Conservation (phyloP, 1,284 basidiomycete species). For the Ganoderma sinense region DNA sequence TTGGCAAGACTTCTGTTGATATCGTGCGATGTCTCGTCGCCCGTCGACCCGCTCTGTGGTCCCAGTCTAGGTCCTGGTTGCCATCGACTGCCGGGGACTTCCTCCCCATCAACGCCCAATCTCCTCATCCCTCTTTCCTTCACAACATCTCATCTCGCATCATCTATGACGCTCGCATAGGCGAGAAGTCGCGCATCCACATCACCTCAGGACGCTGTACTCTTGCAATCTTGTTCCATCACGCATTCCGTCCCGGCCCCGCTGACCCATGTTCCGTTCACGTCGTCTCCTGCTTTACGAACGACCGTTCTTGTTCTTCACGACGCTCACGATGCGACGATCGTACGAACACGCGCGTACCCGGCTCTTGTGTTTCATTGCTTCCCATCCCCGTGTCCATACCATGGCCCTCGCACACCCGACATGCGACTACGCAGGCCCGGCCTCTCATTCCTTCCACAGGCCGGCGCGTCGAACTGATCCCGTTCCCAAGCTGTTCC, state of each 20-base stretch:
- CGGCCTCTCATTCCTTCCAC: conserved; percentile 23
- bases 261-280: conserved; percentile 18
- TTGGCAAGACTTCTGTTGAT: conserved; percentile 9
- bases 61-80: background rate
- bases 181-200: conserved; percentile 27
- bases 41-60: conserved; percentile 4
- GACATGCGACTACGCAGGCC: conserved; percentile 16
- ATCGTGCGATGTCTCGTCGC: background rate
- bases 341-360: conserved; percentile 20
- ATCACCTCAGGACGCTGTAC: conserved; percentile 31
- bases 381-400: conserved; percentile 7
- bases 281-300: conserved; percentile 9
- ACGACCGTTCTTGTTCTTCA: conserved; percentile 15
- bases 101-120: conserved; percentile 8
- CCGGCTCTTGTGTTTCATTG: conserved; percentile 17
- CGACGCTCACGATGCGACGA: conserved; percentile 24
- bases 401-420: background rate
- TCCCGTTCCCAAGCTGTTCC: conserved; percentile 20
- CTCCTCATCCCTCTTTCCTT: background rate
- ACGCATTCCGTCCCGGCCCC: conserved; percentile 14
- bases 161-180: conserved; percentile 27
- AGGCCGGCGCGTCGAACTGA: conserved; percentile 15
- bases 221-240: conserved; percentile 31
- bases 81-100: background rate
- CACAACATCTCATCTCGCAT: conserved; percentile 6